Evolutionary conservation across 2,329 filamentous ascomycete genomes (phyloP).

Genomic region (Chrysoporthe austroafricana): DNA sequence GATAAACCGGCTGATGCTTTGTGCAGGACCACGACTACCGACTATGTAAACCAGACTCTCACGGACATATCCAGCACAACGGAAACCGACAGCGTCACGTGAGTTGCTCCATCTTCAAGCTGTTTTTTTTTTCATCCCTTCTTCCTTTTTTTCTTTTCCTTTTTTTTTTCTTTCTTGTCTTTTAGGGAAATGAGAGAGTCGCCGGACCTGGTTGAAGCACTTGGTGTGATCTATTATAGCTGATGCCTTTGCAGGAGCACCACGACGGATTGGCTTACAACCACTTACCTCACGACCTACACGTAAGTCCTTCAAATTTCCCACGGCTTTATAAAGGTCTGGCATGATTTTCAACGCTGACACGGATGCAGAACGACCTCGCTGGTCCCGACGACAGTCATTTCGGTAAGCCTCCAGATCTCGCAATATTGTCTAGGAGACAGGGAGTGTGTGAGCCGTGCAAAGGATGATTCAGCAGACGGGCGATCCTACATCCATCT

Average conservation of each 20-base stretch:
- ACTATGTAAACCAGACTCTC: background rate
- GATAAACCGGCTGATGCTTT: background rate
- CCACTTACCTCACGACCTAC: conserved; percentile 6
- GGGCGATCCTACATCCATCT: background rate
- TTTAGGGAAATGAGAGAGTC: background rate
- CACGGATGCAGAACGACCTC: conserved; percentile 21
- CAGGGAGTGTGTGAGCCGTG: too few species aligned
- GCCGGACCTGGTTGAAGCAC: background rate
- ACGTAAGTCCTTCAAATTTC: background rate
- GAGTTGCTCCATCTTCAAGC: background rate
- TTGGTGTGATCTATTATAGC: background rate
- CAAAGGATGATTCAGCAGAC: too few species aligned
- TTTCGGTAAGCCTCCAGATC: conserved; percentile 19
- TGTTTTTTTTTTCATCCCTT: background rate
- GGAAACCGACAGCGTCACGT: conserved; percentile 10
- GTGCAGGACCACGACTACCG: conserved; percentile 4
- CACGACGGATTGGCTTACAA: conserved; percentile 12
- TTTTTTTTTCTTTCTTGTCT: too few species aligned
- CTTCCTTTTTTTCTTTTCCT: too few species aligned
- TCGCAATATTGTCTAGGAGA: background rate
- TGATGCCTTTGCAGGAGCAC: conserved; percentile 10
- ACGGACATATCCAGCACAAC: conserved; percentile 6
- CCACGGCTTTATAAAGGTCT: background rate
- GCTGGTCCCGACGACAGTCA: conserved; percentile 20
- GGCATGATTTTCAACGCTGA: conserved; percentile 5